Percentiles rank a stretch among this genome's conserved stretches.
These are phyloP conservation scores for Kodamaea sp. DNA, from an alignment of 1,139 yeast genomes.

Conservation along the genomic window DNA sequence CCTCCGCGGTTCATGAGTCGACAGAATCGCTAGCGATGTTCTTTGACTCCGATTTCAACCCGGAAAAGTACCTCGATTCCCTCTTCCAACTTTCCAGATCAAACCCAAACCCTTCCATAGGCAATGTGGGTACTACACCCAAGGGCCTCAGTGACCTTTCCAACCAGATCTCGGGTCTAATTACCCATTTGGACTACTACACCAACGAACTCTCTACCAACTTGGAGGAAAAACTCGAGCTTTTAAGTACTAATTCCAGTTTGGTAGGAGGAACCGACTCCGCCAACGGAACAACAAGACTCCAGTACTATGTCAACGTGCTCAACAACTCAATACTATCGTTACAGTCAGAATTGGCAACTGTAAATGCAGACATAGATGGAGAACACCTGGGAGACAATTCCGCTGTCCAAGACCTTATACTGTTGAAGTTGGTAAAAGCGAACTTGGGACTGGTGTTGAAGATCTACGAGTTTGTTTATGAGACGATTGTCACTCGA, in stretches of 20 bases:
- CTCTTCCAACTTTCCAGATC: conserved; percentile 26
- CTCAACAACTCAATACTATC: conserved; percentile 58
- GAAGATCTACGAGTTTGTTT: conserved; percentile 36
- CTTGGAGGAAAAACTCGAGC: conserved; percentile 48
- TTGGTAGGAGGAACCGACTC: conserved; percentile 10
- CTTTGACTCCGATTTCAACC: conserved; percentile 42
- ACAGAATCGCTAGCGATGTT: conserved; percentile 32
- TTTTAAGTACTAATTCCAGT: conserved; percentile 31
- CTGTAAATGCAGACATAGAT: conserved; percentile 16
- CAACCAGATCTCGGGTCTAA: conserved; percentile 37
- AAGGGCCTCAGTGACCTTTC: conserved; percentile 22
- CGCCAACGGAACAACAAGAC: conserved; percentile 37
- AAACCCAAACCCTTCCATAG: conserved; percentile 11
- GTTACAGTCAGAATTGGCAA: conserved; percentile 49
- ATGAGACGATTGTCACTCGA: neutral
- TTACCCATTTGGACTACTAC: conserved; percentile 62
- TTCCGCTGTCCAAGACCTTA: conserved; percentile 40
- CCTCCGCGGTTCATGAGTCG: neutral
- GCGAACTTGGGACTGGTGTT: conserved; percentile 47
- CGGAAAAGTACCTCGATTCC: conserved; percentile 40
- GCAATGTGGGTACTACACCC: conserved; percentile 1
- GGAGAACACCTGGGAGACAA: conserved; percentile 22
- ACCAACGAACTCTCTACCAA: conserved; percentile 56
- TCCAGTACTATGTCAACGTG: conserved; percentile 65
- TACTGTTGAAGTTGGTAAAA: conserved; percentile 45